Evolutionary conservation across 1,139 yeast genomes (phyloP), one percentile per base, ranked within the genome.

Genomic region (Yamadazyma siamensis): DNA sequence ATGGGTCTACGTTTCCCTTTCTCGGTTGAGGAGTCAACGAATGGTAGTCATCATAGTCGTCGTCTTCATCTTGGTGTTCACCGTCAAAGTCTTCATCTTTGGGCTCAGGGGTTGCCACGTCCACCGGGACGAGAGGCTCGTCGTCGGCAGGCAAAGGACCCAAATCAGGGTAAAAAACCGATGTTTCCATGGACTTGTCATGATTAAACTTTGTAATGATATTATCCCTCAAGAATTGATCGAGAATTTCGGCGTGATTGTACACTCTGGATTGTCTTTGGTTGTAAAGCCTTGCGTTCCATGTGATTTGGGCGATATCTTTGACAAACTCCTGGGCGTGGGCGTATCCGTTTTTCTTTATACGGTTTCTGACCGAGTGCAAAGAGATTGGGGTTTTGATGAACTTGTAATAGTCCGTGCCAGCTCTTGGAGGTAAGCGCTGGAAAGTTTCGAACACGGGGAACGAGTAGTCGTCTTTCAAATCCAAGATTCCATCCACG

Each of bases 261-360:
- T 82, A 84, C 29, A 83, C 80, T 11, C 65, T 64, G 1, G 89
- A 77, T 11, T 72, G 78, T 40, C 77, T 79, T 36, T 79, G 79
- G 53, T 89, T 89, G 56, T 81, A 89, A 28, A 80, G 74, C 40
- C 87, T 74, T 2, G 96, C 96, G 52, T 89, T 89, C 88, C 95
- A 86, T 1, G 86, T 74, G 28, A 89, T 83, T 54, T 85, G 91
- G 0, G 82, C 87, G 39, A 89, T 54, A 53, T 88, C 96, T 36
- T 66, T 71, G 25, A 89, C 61, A 53, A 87, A 88, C 35, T 77
- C 80, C 45, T 78, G 82, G 0, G 85, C 77, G 31, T 65, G 62
- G 8, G 62, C 54, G 57, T 87, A 88, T 10, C 20, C 25, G 13
- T 21, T 23, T 32, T 69, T 67, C 41, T 74, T 75, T 28, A 79